phyloP scores from a whole-genome alignment of 78 protist species.

The Monocercomonoides exilis region DNA sequence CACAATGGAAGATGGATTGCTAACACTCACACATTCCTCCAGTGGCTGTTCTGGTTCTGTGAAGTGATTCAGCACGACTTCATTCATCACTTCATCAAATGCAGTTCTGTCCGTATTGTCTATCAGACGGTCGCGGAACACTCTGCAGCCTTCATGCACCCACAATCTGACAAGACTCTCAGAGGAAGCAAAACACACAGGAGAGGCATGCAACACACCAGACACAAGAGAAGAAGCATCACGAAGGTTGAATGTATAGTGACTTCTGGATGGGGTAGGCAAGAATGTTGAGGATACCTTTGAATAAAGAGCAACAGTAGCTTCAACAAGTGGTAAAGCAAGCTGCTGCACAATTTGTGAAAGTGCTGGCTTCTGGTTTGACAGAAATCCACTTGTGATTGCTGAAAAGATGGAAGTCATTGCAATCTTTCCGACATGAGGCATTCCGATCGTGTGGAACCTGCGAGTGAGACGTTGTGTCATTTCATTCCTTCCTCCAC shows the following conservation, averaged over 20 bases:
- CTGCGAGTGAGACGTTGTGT: conserved; percentile 51
- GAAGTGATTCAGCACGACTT: neutral
- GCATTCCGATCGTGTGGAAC: conserved; percentile 47
- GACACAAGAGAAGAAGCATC: conserved; percentile 50
- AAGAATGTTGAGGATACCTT: conserved; percentile 26
- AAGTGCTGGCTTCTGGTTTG: neutral
- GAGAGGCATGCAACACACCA: conserved; percentile 38
- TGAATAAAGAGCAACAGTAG: conserved; percentile 43
- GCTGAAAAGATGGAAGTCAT: conserved; percentile 47
- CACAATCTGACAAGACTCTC: conserved; percentile 30
- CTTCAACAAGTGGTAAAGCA: conserved; percentile 32
- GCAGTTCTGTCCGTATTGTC: conserved; percentile 17
- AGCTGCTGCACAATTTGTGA: neutral
- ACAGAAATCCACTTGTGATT: conserved; percentile 52
- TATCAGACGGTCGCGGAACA: conserved; percentile 47
- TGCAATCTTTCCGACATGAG: conserved; percentile 25
- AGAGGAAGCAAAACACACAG: neutral
- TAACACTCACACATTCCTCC: neutral
- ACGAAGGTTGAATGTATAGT: conserved; percentile 78
- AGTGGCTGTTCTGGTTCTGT: neutral
- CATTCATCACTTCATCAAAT: conserved; percentile 13
- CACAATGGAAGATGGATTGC: neutral
- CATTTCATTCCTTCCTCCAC: conserved; percentile 62
- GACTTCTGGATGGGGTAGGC: conserved; percentile 69
- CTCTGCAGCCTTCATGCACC: conserved; percentile 41